phyloP scores from a whole-genome alignment of 306 rosid species.

The Corylus avellana region DNA sequence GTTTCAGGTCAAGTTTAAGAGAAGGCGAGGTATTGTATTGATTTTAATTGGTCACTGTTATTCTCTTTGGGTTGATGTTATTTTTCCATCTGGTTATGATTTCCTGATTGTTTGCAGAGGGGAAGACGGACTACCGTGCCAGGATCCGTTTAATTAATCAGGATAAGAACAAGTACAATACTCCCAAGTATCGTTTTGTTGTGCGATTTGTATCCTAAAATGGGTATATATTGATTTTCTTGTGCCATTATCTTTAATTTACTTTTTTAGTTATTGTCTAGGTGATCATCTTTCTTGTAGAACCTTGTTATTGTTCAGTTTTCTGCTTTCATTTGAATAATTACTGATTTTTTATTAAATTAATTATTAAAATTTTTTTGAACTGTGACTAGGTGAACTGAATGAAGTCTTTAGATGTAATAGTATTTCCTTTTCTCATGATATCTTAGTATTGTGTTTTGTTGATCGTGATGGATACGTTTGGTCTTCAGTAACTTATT shows the following conservation, averaged over 20 bases:
- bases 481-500: no score
- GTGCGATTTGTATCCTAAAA: constrained; percentile 80
- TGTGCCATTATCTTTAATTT: background rate
- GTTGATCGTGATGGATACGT: background rate
- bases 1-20: constrained; percentile 80
- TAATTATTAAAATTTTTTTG: no score
- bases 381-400: no score
- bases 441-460: background rate
- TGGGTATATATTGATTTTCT: background rate
- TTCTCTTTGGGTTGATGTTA: background rate
- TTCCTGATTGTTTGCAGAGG: constrained; percentile 45
- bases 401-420: background rate
- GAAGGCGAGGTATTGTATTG: constrained; percentile 68
- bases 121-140: constrained; percentile 90
- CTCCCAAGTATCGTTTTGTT: constrained; percentile 79
- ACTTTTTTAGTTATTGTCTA: background rate
- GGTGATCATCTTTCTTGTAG: background rate
- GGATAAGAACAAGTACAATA: constrained; percentile 87
- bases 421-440: background rate
- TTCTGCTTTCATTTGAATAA: background rate
- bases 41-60: background rate
- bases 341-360: no score
- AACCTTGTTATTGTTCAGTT: background rate
- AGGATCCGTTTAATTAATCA: constrained; percentile 87
- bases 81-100: background rate